Percentiles rank a stretch among this genome's conserved stretches.
These are phyloP conservation scores for Firmiana major DNA, from an alignment of 345 rosid species.

Conservation along the genomic window DNA sequence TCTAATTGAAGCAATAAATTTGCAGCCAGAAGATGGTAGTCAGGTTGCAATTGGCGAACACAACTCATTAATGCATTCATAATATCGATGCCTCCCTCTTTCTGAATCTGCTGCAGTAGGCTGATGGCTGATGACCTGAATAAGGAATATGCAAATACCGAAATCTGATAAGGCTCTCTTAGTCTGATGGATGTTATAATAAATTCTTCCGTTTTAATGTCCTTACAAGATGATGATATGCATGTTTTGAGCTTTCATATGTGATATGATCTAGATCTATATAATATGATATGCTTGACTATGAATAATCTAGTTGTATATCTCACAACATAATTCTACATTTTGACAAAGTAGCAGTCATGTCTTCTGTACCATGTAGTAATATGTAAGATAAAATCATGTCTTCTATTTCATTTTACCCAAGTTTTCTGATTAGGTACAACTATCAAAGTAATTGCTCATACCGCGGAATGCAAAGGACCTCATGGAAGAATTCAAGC, in stretches of 20 bases:
- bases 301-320: background rate
- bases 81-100: constrained; percentile 50
- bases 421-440: background rate
- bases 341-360: background rate
- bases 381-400: background rate
- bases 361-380: background rate
- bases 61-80: constrained; percentile 43
- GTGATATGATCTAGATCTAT: no score
- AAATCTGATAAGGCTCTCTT: constrained; percentile 2
- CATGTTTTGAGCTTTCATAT: background rate
- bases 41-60: constrained; percentile 44
- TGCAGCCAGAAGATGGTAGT: constrained; percentile 63
- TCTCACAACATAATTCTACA: no score
- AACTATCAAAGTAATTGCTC: background rate
- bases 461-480: constrained; percentile 76
- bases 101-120: constrained; percentile 54
- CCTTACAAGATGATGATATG: background rate
- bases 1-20: constrained; percentile 72
- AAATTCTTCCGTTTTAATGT: background rate
- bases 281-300: no score
- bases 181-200: background rate
- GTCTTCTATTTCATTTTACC: background rate
- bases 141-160: constrained; percentile 25
- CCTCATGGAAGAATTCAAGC: constrained; percentile 73
- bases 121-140: constrained; percentile 64